Base-by-base conservation (phyloP, 495 filamentous ascomycete genomes). In the Terfezia claveryi region DNA sequence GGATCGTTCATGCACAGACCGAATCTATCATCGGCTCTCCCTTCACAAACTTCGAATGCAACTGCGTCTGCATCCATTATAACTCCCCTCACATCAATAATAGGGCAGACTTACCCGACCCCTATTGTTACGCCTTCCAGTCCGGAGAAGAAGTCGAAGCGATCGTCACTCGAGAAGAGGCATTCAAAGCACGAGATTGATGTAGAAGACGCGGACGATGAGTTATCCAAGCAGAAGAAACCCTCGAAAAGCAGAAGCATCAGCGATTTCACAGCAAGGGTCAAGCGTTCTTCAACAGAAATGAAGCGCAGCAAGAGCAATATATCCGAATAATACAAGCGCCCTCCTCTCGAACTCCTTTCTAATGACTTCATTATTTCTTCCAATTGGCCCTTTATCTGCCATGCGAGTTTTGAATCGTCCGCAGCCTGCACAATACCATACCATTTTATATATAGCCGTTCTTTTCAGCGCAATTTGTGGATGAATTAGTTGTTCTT, bases 301-400 rank as follows among this genome's bases (percentile, higher is more conserved):
- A 64, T 65, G 59, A 65, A 65, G 56, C 62, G 62, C 52, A 65
- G 62, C 37, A 64, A 65, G 41, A 64, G 62, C n/a, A 57, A 61
- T 37, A 62, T 51, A 2, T 51, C 50, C 23, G 50, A 51, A 51
- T 20, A 11, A 51, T n/a, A 14, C 2, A 5, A 49, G 44, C 20
- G 44, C 8, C 4, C 44, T 14, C 1, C 4, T 20, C 44, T 49
- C 2, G 20, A n/a, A 20, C 14, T 49, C 14, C 44, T 49, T 49
- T 49, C 3, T 49, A 20, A 49, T 49, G 4, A n/a, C 44, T 14
- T n/a, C 8, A 49, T 14, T 49, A 14, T n/a, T 2, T 49, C 7
- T 0, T 10, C 9, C 20, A 20, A 6, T 3, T 49, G 3, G 14
- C 44, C 44, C 20, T 49, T 49, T 49, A 14, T 49, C 44, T 49